Evolutionary conservation across 2,329 filamentous ascomycete species (phyloP), one percentile per base, ranked within the genome.

Genomic region (Phyllosticta paracitricarpa): DNA sequence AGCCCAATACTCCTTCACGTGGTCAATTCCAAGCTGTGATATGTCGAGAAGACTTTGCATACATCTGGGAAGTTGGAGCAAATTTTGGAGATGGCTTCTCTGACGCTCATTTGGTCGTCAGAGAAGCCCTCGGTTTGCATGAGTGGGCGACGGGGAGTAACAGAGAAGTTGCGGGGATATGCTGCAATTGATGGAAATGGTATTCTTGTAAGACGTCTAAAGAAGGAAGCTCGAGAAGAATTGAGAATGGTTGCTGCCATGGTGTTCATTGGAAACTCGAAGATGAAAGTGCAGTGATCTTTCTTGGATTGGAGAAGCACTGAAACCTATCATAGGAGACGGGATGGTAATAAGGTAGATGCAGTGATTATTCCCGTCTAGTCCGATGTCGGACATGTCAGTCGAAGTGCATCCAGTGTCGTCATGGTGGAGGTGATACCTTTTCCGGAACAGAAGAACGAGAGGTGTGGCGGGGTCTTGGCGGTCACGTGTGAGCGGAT

Each of bases 61-160:
- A 48, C 40, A 66, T 89, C 86, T 19, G 88, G 83, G 64, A 89
- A 93, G 9, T 83, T 78, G 1, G 84, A 77, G 71, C 89, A 92
- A 26, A 92, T 79, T 25, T 87, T 84, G 2, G 77, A 74, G 22
- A 92, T 81, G 0, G 88, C 85, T 63, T 91, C 86, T 40, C 88
- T 82, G 3, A 93, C 89, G 58, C 82, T 84, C 54, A 91, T 69
- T 68, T 93, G 88, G 56, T 85, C 86, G 54, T 89, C 84, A 0
- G 84, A 86, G 74, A 93, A 91, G 26, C 86, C 84, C 1, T 82
- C 83, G 40, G 82, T 84, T 65, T 89, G 86, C 88, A 92, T 91
- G 59, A 91, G 76, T 3, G 65, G 65, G 17, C 57, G 64, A n/a
- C 65, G 61, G 5, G 58, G 17, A 7, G 70, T 63, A 59, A 60